Base-by-base conservation (phyloP, 1,284 basidiomycete species). In the Boletellus deceptivus region DNA sequence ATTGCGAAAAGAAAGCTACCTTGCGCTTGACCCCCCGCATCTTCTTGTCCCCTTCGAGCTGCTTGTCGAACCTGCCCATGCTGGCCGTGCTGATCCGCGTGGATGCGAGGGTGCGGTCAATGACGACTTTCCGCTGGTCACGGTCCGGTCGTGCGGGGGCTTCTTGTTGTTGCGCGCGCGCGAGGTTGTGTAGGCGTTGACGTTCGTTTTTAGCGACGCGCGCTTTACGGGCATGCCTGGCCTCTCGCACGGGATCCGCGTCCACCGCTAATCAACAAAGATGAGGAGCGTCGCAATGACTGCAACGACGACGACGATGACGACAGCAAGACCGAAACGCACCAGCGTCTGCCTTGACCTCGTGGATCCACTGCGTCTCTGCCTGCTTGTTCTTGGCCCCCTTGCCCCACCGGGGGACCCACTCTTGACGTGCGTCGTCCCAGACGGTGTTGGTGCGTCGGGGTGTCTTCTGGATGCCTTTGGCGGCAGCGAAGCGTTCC, bases 401-500 rank as follows among this genome's bases (percentile, higher is more conserved):
- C 66, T 82, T 83, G 1, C 97, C 96, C 96, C 96, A 99, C 47
- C 91, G 77, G 49, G 87, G 81, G 13, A 97, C 91, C 91, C 93
- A 99, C 37, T 91, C 91, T 70, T 96, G 90, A 61, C 80, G 83
- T 69, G 95, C 93, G 61, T 98, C 96, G 71, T 99, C 95, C 86
- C 91, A 99, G 8, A 88, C 82, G 10, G 41, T 66, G 87, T 85
- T 74, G 82, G 89, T 93, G 52, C 82, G 83, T 58, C 78, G 83
- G 65, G 77, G 29, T 13, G 8, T 85, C 62, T 94, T 83, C 60
- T 84, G 82, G 63, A 99, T 99, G 29, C 97, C 97, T 75, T 98
- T 98, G 39, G 90, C 86, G 50, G 86, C 85, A 14, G 96, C 96
- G 64, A 98, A 99, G 55, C 84, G 80, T 75, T 98, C 92, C 97